Conservation (phyloP, 2,329 filamentous ascomycete species). For the Capronia coronata region DNA sequence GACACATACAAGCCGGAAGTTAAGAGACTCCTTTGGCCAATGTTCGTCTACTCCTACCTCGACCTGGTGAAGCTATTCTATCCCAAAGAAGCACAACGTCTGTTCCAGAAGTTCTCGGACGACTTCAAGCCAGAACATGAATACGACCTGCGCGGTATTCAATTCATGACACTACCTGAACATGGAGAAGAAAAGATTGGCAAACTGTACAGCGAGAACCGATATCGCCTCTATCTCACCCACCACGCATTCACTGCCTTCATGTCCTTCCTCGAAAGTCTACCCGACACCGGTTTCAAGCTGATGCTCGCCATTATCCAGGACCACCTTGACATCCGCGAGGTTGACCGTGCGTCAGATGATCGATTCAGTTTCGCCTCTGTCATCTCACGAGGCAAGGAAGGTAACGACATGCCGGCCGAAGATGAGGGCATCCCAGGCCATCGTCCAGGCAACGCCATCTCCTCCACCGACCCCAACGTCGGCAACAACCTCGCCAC, state of each 20-base stretch:
- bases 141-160: conserved; percentile 72
- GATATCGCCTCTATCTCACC: conserved; percentile 85
- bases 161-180: conserved; percentile 65
- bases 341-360: conserved; percentile 52
- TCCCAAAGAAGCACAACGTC: conserved; percentile 38
- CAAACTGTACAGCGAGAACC: conserved; percentile 75
- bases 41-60: conserved; percentile 89
- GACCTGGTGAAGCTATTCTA: conserved; percentile 69
- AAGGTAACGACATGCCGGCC: conserved; percentile 52
- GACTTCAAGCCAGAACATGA: conserved; percentile 70
- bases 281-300: conserved; percentile 70
- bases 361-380: conserved; percentile 55
- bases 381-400: conserved; percentile 50
- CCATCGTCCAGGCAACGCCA: conserved; percentile 59
- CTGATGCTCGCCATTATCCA: conserved; percentile 69
- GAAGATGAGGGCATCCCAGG: conserved; percentile 65
- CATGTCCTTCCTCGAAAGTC: conserved; percentile 83
- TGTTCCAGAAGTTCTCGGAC: conserved; percentile 60
- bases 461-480: conserved; percentile 51
- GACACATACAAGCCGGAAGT: conserved; percentile 97
- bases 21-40: conserved; percentile 78
- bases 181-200: conserved; percentile 73
- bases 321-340: conserved; percentile 53
- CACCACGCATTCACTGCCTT: conserved; percentile 74
- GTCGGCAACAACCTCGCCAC: conserved; percentile 52